Percentiles rank a stretch among this genome's conserved stretches.
Evolutionary conservation across 345 rosid species (phyloP).

Genomic region (Populus nigra): DNA sequence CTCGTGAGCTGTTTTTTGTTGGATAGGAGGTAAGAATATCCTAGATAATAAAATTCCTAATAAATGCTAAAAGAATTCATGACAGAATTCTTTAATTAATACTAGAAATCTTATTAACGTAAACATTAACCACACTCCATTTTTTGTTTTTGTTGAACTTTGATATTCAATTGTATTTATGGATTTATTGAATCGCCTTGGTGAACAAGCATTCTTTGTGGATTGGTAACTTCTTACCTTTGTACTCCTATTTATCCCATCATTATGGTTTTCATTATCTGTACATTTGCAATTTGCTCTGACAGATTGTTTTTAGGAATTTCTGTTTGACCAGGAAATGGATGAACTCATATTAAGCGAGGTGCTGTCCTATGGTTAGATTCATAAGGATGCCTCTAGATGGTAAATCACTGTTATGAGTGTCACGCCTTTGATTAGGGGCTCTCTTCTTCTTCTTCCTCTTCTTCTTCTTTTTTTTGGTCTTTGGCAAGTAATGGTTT

Average conservation of each 20-base stretch:
- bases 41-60: background rate
- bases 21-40: background rate
- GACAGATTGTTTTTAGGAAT: conserved; percentile 24
- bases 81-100: background rate
- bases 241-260: background rate
- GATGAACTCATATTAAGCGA: conserved; percentile 27
- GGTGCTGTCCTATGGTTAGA: conserved; percentile 36
- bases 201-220: background rate
- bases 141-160: background rate
- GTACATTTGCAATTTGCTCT: conserved; percentile 18
- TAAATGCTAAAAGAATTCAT: background rate
- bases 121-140: background rate
- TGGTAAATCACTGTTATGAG: conserved; percentile 33
- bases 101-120: background rate
- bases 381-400: conserved; percentile 31
- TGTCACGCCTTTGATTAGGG: conserved; percentile 18
- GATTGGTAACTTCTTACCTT: background rate
- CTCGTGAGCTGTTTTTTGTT: background rate
- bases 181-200: background rate
- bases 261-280: conserved; percentile 10
- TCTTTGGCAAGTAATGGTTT: background rate
- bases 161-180: background rate
- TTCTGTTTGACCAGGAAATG: conserved; percentile 30
- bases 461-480: background rate
- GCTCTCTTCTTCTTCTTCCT: background rate